Evolutionary conservation across 2,329 filamentous ascomycete genomes (phyloP).

Genomic region (Knoxdaviesia proteae): DNA sequence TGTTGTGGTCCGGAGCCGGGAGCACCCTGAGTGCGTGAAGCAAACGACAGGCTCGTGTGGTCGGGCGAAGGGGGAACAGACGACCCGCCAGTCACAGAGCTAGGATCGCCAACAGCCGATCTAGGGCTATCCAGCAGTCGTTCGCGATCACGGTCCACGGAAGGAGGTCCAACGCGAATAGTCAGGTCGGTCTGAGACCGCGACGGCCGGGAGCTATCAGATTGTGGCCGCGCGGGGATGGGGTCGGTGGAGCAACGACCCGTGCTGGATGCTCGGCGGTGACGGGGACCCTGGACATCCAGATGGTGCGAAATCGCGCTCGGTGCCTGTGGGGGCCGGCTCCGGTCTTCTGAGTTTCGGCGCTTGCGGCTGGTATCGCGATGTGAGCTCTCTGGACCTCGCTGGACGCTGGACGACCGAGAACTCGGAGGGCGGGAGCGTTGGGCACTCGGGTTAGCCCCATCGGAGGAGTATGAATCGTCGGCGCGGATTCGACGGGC

Average conservation of each 20-base stretch:
- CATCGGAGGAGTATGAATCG: background rate
- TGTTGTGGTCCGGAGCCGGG: no score
- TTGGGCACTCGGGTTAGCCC: background rate
- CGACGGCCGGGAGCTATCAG: constrained; percentile 24
- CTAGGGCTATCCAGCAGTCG: no score
- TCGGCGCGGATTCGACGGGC: background rate
- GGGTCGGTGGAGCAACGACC: constrained; percentile 33
- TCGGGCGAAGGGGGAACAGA: no score
- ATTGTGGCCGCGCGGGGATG: constrained; percentile 17
- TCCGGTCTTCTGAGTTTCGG: constrained; percentile 23
- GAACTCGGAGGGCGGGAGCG: constrained; percentile 9
- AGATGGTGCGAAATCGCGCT: constrained; percentile 18
- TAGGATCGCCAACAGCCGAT: no score
- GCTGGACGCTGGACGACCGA: constrained; percentile 10
- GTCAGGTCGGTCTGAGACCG: constrained; percentile 46
- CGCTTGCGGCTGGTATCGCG: constrained; percentile 18
- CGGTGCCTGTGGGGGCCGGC: constrained; percentile 26
- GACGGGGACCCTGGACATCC: constrained; percentile 24
- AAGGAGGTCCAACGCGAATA: constrained; percentile 9
- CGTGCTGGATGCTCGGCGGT: constrained; percentile 31
- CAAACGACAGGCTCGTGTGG: constrained; percentile 1
- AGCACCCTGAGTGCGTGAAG: no score
- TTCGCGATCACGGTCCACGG: no score
- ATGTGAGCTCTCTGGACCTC: constrained; percentile 4
- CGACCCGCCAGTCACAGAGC: no score